These are phyloP conservation scores for Deakozyma indianensis DNA, from an alignment of 805 yeast genomes.

Conservation along the genomic window DNA sequence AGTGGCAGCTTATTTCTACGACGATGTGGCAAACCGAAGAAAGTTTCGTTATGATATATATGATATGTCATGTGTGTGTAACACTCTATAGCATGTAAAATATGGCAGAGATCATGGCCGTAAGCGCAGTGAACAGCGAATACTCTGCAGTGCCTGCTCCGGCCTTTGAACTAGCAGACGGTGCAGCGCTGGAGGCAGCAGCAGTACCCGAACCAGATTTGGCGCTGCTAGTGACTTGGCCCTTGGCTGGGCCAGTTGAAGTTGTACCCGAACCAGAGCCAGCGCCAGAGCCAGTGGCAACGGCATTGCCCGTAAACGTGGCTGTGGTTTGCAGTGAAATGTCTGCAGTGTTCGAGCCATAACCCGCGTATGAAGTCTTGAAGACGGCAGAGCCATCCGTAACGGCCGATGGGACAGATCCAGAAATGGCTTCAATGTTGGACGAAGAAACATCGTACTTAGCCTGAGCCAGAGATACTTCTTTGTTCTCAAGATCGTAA, in stretches of 20 bases:
- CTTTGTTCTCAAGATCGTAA: constrained; percentile 44
- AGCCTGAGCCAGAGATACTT: constrained; percentile 44
- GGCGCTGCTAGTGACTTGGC: not conserved
- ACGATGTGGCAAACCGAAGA: not conserved
- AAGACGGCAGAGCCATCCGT: constrained; percentile 7
- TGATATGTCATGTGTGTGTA: not conserved
- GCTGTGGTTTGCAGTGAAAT: not conserved
- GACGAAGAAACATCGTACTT: constrained; percentile 13
- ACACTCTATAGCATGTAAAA: not conserved
- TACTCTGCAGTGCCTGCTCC: not conserved
- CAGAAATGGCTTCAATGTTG: constrained; percentile 15
- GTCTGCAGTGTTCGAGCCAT: not conserved
- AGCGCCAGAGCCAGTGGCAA: not conserved
- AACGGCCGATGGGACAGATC: constrained; percentile 17
- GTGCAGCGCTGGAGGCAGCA: not conserved
- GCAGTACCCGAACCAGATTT: not conserved
- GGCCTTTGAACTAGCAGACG: not conserved
- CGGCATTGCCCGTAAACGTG: not conserved
- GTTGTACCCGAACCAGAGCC: not conserved
- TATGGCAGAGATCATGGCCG: not conserved
- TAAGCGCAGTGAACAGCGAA: not conserved
- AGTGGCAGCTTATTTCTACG: not conserved
- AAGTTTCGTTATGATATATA: not conserved
- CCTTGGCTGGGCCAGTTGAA: not conserved
- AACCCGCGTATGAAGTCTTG: not conserved